Evolutionary conservation across 2,329 filamentous ascomycete species (phyloP), one percentile per base, ranked within the genome.

Genomic region (Botryotinia convoluta): DNA sequence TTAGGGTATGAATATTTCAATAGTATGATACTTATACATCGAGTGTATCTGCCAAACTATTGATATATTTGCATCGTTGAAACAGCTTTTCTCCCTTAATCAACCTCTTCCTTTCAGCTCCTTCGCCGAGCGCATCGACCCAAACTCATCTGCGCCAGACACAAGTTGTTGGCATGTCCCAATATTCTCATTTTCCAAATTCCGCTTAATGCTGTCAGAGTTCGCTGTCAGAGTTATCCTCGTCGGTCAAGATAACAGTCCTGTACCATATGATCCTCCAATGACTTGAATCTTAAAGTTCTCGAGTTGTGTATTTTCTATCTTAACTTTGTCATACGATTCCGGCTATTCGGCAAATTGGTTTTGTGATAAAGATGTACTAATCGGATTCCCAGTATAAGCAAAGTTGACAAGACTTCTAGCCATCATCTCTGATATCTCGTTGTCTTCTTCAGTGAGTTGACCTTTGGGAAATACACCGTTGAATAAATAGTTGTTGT

Each of bases 401-500:
- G 70, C 61, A 72, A 67, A 67, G 12, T 44, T 45, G 45, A 60
- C 2, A 20, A 67, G 44, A 44, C 51, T 72, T 22, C 70, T 57
- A 4, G 70, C 22, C 22, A 72, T 42, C 9, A 35, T 32, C 14
- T 37, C 39, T 1, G 48, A 57, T 1, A 72, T 37, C 26, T 69
- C 63, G 1, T 59, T 29, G 8, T 75, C 64, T 59, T 71, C 60
- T 29, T 35, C 18, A 0, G 39, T 67, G 5, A 75, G 37, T 18
- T 65, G 32, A 29, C 64, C 63, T 44, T 75, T 65, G 3, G 74
- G 74, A 20, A 69, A 71, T 20, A 74, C 32, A n/a, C 74, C 74
- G n/a, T 73, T 74, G 45, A 75, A 75, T 45, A 75, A 69, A 16
- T 74, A 72, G 39, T 74, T 67, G 9, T 60, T 74, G n/a, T 75